A percentile compares a stretch with the other conserved stretches of the same genome.
These are phyloP conservation scores for Irpex lacteus DNA, from an alignment of 1,284 basidiomycete species.

Conservation along the genomic window DNA sequence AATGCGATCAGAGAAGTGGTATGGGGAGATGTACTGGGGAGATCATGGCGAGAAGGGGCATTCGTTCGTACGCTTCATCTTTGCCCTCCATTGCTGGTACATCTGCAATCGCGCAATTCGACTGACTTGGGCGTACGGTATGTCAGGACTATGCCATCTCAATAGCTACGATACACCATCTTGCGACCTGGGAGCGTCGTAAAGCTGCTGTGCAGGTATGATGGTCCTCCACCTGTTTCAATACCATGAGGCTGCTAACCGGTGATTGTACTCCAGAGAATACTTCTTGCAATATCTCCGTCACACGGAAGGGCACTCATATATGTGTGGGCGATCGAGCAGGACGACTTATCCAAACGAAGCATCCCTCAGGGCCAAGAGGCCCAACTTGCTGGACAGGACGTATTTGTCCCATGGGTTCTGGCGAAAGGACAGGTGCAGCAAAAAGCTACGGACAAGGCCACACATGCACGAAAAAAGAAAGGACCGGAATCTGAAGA, in stretches of 20 bases:
- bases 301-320: constrained; percentile 79
- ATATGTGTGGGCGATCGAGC: constrained; percentile 99
- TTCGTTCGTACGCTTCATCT: constrained; percentile 61
- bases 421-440: constrained; percentile 27
- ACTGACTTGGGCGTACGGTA: neutral
- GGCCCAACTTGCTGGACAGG: constrained; percentile 36
- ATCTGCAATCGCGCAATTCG: neutral
- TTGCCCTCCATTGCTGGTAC: neutral
- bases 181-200: constrained; percentile 76
- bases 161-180: constrained; percentile 93
- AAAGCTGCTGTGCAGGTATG: constrained; percentile 69
- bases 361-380: constrained; percentile 41
- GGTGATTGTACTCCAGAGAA: constrained; percentile 40
- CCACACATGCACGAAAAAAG: constrained; percentile 2
- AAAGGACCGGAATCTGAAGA: constrained; percentile 7
- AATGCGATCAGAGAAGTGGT: constrained; percentile 64
- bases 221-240: too few relatives aligned
- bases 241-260: too few relatives aligned
- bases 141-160: constrained; percentile 90
- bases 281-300: constrained; percentile 64
- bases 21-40: constrained; percentile 67
- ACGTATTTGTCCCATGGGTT: constrained; percentile 78
- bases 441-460: constrained; percentile 16
- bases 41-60: constrained; percentile 67
- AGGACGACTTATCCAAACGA: constrained; percentile 81